Conservation (phyloP, 1,284 basidiomycete genomes). For the Peniophora sp. region DNA sequence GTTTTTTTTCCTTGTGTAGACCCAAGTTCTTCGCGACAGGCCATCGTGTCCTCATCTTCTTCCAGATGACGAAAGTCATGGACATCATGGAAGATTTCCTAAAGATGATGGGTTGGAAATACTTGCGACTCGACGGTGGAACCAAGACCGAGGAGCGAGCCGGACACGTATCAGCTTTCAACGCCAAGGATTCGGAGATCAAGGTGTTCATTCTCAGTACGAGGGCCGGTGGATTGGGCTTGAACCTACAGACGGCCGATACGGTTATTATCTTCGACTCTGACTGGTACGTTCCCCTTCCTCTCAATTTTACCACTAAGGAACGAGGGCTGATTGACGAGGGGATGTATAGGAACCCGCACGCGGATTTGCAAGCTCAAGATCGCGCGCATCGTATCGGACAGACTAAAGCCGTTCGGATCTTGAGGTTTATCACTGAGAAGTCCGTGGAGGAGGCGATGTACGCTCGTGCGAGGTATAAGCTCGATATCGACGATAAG, state of each 20-base stretch:
- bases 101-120: slow-evolving; percentile 84
- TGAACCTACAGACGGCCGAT: slow-evolving; percentile 97
- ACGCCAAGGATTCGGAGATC: slow-evolving; percentile 84
- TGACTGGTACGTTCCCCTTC: slow-evolving; percentile 52
- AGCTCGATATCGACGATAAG: slow-evolving; percentile 99
- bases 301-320: too few relatives aligned
- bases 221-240: slow-evolving; percentile 92
- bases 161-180: slow-evolving; percentile 84
- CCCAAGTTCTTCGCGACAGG: background rate
- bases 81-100: slow-evolving; percentile 99
- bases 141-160: slow-evolving; percentile 99
- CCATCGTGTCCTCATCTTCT: slow-evolving; percentile 83
- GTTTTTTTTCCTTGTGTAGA: slow-evolving; percentile 24
- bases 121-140: slow-evolving; percentile 93
- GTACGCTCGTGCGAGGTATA: slow-evolving; percentile 89
- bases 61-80: slow-evolving; percentile 99
- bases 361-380: slow-evolving; percentile 97
- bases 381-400: slow-evolving; percentile 99
- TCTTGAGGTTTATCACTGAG: slow-evolving; percentile 94
- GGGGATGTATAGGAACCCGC: slow-evolving; percentile 79
- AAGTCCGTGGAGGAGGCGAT: slow-evolving; percentile 99
- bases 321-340: too few relatives aligned
- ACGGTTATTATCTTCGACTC: slow-evolving; percentile 98
- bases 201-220: slow-evolving; percentile 96
- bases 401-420: slow-evolving; percentile 96